Base-by-base conservation (phyloP, 768 basidiomycete species). In the Termitomyces sp. region DNA sequence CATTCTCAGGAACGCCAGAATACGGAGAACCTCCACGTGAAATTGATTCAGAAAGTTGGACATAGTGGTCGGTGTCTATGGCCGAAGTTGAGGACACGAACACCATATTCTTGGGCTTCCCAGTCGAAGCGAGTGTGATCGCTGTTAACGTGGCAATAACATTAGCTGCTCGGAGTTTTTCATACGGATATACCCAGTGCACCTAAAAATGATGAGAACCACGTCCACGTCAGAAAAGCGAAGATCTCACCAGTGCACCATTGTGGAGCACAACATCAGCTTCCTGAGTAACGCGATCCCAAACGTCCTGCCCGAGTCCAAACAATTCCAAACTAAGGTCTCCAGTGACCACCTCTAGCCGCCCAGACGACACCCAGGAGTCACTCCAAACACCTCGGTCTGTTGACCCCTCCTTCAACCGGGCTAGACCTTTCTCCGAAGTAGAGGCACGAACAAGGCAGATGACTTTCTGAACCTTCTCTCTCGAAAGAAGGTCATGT, bases 171-270 rank as follows among this genome's bases (percentile, higher is more conserved):
- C 95, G 90, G 12, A 99, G 80, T 69, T 87, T 93, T 69, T 95
- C 89, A 73, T 99, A 99, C 0, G 95, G 94, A 71, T 97, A 99
- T 3, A 99, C 93, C 97, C 97, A 99, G 68, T 99, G 97, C 14
- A 98, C 93, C 93, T 94, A 67, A 33, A 26, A 32, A 34, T 20
- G 2, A 13, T 36, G 18, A 54, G 40, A 18, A 40, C 48, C n/a
- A 33, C 33, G 14, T 18, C 18, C 16, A 12, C 30, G 12, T 22
- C 13, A 27, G 18, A 43, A 10, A 20, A 36, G 40, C 22, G 37
- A n/a, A 39, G 39, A n/a, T 58, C 89, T 58, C 64, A 95, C 96
- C 71, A 98, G 72, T n/a, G 97, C 97, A 36, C 97, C 97, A 63
- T 99, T 99, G 69, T 99, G 97, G 46, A 98, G 66, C 34, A 99